Conservation (phyloP, 352 stramenopile genomes). For the Pythium volutum region DNA sequence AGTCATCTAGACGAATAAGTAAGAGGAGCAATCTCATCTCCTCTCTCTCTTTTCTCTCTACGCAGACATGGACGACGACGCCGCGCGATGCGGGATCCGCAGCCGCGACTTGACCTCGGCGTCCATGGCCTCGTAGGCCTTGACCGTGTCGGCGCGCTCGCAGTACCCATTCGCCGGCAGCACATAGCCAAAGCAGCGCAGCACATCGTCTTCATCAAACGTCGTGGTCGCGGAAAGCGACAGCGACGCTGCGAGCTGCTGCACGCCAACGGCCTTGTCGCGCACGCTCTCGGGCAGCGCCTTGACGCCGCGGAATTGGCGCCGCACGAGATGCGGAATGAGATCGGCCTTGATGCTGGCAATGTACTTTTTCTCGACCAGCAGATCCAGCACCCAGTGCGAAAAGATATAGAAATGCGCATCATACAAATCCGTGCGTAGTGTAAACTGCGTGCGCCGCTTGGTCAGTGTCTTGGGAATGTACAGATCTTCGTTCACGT, state of each 20-base stretch:
- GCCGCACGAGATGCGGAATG: constrained; percentile 70
- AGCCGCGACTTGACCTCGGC: constrained; percentile 66
- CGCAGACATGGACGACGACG: constrained; percentile 39
- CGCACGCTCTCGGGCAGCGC: constrained; percentile 54
- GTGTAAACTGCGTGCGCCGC: constrained; percentile 60
- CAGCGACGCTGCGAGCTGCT: constrained; percentile 58
- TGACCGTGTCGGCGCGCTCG: constrained; percentile 72
- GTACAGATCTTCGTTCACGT: constrained; percentile 82
- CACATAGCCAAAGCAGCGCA: constrained; percentile 75
- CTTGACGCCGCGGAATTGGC: constrained; percentile 69
- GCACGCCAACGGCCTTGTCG: constrained; percentile 49
- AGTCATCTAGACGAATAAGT: too few relatives aligned
- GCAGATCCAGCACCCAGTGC: constrained; percentile 74
- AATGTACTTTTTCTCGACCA: constrained; percentile 84
- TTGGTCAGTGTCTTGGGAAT: constrained; percentile 76
- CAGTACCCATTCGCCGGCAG: constrained; percentile 73
- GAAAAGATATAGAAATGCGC: constrained; percentile 85
- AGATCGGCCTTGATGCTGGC: constrained; percentile 82
- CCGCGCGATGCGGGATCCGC: constrained; percentile 53
- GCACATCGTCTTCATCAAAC: constrained; percentile 59
- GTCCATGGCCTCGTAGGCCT: constrained; percentile 73
- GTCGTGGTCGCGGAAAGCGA: constrained; percentile 45
- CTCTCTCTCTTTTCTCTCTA: constrained; percentile 1
- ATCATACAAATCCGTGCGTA: constrained; percentile 82
- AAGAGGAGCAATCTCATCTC: not conserved